Evolutionary conservation across 2,329 filamentous ascomycete genomes (phyloP), one percentile per base, ranked within the genome.

Genomic region (Fusarium vanettenii): DNA sequence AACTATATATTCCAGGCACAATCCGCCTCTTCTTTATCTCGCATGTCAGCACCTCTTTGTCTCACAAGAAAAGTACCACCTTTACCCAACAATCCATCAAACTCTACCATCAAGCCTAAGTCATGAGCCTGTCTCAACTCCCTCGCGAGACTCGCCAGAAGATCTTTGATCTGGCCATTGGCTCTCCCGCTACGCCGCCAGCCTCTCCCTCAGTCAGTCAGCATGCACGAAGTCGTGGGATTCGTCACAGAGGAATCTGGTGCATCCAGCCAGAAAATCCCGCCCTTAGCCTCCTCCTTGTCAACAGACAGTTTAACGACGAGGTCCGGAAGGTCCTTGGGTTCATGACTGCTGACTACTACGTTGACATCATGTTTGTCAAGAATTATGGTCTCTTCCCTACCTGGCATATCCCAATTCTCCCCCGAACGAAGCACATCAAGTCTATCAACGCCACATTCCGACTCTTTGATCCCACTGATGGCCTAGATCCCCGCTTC

Each of bases 351-450:
- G 57, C 59, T 0, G 9, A n/a, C 2, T 72, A 66, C 7, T 35
- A 74, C 3, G 60, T 74, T 14, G 68, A 74, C 11, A 39, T 74
- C 11, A 74, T 72, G 64, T 55, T 72, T 14, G 35, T 74, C 0
- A 72, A 72, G 5, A 13, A 57, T 10, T 27, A 33, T 8, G 68
- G 72, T 2, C 22, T 72, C 0, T 74, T 61, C 71, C 31, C 61
- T 0, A 72, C 71, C 1, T 74, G 61, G 64, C 11, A 43, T 6
- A 13, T 74, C 2, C 27, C 20, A 1, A 67, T 63, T 22, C 45
- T 9, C 0, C 72, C 71, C 1, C n/a, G 6, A 3, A 60, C 60
- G 10, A 29, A 39, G 7, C 59, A 71, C n/a, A 43, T 74, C 8
- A 35, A 69, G 14, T 60, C 45, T 16, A 13, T 74, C 2, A 41